Evolutionary conservation across 176 grass and related monocot genomes (phyloP).

Genomic region (Triticum aestivum): DNA sequence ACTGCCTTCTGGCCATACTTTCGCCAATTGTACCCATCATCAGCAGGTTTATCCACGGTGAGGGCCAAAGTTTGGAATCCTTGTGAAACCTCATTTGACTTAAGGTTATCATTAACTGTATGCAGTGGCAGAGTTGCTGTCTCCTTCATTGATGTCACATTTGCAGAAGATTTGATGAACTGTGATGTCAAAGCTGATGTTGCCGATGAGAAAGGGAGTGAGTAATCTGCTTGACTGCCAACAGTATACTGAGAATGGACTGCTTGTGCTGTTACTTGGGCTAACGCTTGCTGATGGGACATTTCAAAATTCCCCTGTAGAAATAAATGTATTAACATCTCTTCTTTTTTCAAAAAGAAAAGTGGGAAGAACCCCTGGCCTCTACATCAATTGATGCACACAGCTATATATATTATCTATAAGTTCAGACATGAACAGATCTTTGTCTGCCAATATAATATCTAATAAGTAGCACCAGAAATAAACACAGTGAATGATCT

Average conservation of each 20-base stretch:
- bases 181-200: slow-evolving; percentile 30
- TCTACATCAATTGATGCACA: background rate
- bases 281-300: slow-evolving; percentile 92
- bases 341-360: background rate
- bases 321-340: slow-evolving; percentile 2
- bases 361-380: background rate
- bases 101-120: slow-evolving; percentile 33
- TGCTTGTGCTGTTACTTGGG: slow-evolving; percentile 94
- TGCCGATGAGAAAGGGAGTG: slow-evolving; percentile 41
- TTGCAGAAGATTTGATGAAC: slow-evolving; percentile 29
- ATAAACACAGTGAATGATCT: background rate
- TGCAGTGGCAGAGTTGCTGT: slow-evolving; percentile 28
- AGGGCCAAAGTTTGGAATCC: slow-evolving; percentile 39
- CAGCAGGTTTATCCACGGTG: slow-evolving; percentile 56
- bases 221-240: slow-evolving; percentile 44
- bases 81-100: slow-evolving; percentile 51
- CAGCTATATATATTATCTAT: background rate
- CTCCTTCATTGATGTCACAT: slow-evolving; percentile 36
- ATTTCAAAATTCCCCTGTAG: slow-evolving; percentile 80
- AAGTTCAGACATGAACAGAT: slow-evolving; percentile 4
- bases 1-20: slow-evolving; percentile 87
- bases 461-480: background rate
- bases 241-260: slow-evolving; percentile 56
- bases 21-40: slow-evolving; percentile 77
- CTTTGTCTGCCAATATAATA: background rate